Base-by-base conservation (phyloP, 805 yeast genomes). In the Ogataea trehalophila region DNA sequence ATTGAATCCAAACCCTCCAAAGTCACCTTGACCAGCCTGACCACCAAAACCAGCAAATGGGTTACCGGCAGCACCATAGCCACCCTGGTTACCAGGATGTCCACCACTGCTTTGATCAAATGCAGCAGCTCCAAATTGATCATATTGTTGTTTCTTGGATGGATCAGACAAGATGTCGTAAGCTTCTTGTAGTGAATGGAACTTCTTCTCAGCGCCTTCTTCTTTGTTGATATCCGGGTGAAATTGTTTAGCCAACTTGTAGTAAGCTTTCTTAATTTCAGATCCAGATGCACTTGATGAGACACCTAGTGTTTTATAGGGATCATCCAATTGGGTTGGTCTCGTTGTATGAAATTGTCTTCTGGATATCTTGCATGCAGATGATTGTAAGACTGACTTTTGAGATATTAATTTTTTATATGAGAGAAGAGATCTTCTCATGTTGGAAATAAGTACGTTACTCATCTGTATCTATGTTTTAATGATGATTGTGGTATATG, bases 211-310 rank as follows among this genome's bases (percentile, higher is more conserved):
- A 0, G 98, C 94, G 17, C 79, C 92, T 23, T 80, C 78, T 53
- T 87, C 97, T 67, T 92, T 94, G 67, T 92, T 94, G 40, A 94
- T 87, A 71, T 94, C 99, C 0, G 99, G 99, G 67, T 94, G 99
- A 67, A 74, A 90, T 65, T 92, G 79, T 67, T 94, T 94, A 15
- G 97, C 99, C 53, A 94, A 72, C 61, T 89, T 85, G 65, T 90
- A 90, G 70, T 94, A 94, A 2, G 96, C 92, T 67, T 91, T 91
- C 68, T 94, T 94, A 69, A 94, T 94, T 18, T 90, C 95, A n/a
- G 87, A 76, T 7, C 83, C 71, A 14, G 83, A 75, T 0, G 99
- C 94, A 44, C 63, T 64, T 51, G 77, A 79, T 26, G 77, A 79
- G 29, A 94, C 87, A 4, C 98, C 98, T 39, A 94, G 71, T 0